Evolutionary conservation across 768 basidiomycete genomes (phyloP), one percentile per base, ranked within the genome.

Genomic region (Galerina sulciceps): DNA sequence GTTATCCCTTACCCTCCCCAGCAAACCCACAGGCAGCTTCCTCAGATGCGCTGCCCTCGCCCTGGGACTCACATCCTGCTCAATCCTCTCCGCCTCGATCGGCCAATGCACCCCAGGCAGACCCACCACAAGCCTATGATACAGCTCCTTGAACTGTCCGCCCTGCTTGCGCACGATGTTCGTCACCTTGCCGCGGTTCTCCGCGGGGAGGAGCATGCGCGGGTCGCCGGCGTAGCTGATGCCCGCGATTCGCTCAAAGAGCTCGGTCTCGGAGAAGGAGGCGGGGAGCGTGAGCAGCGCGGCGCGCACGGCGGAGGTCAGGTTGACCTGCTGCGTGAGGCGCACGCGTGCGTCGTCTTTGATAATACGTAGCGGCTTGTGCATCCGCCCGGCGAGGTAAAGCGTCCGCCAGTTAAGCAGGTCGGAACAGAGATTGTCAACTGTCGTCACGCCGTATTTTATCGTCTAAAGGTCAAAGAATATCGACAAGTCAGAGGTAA

Each of bases 391-490:
- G 0, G 95, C 91, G 40, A 96, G 86, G 73, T 99, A 99, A 3
- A 99, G 82, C 20, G 94, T 85, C 42, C 88, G 83, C 97, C 97
- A 99, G 68, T 94, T 91, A 53, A 96, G 82, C 23, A 99, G 79
- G 69, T 99, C 97, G 0, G 88, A 84, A 65, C 92, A 94, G 26
- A 99, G 83, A 59, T 87, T 89, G 67, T 96, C 93, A 9, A 96
- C 84, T 0, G 94, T 94, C 35, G 96, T 96, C 23, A 97, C 88
- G 13, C 97, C 97, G 71, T 99, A 99, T 76, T 99, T 99, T 76
- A 99, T 93, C 52, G 80, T 89, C 93, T 97, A 67, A 22, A 35
- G 38, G 31, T 41, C 10, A 45, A 22, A 38, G 35, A 41, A 18
- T 15, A 11, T 45, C 57, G 15, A 59, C 47, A 46, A 44, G 35